Evolutionary conservation across 371 early-diverging fungal genomes (phyloP), one percentile per base, ranked within the genome.

Genomic region (Mortierella sp.): DNA sequence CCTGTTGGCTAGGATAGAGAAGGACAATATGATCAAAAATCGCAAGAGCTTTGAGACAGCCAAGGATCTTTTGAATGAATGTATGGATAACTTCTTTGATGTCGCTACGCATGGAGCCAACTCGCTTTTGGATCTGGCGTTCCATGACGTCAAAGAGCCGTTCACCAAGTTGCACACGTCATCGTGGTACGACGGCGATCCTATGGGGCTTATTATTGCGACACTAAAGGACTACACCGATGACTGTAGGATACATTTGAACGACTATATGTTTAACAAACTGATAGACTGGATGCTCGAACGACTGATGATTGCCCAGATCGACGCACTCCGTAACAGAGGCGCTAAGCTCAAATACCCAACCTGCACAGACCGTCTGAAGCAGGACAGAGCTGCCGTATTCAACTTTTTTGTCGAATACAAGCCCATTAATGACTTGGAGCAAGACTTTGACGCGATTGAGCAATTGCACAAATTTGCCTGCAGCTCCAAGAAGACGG

Each of bases 181-280:
- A 0, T 87, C 87, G n/a, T 98, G 98, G 98, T 98, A 98, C 84
- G 93, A 95, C 63, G 87, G 64, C 21, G 94, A 94, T 21, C 73
- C 95, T 48, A 91, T 98, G 88, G 88, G 89, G 15, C 87, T 92
- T 1, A 91, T 98, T 22, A 89, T 97, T 41, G 96, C 91, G 59
- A 98, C 98, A 4, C 83, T 98, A 21, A 90, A 93, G 67, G 98
- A 98, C 83, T 97, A 98, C 86, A 92, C 90, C 69, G 84, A 88
- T 28, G 98, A 98, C 76, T 96, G 94, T 72, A 86, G 88, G 64
- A 85, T 84, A 64, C 94, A 95, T 77, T 79, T 98, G 85, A 90
- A 96, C 71, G 91, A 93, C 65, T 95, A 94, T 76, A 86, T 97
- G 72, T 97, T 96, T 87, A 86, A 86, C 66, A 95, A 94, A 63